Evolutionary conservation across 306 rosid species (phyloP).

Genomic region (Acacia melanoxylon): DNA sequence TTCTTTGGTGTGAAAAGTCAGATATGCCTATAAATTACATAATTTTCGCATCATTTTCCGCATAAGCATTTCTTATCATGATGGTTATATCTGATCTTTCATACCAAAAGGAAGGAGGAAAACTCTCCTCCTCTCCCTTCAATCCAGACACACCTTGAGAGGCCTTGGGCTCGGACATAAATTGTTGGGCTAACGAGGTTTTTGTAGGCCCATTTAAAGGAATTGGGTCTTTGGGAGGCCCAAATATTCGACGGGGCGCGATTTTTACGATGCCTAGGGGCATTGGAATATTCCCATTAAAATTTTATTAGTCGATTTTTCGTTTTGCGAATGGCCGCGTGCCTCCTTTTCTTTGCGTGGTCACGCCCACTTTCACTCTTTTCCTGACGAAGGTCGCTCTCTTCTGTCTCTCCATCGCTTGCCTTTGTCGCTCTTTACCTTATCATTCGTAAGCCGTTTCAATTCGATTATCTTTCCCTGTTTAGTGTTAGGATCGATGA

Average conservation of each 20-base stretch:
- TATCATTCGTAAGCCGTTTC: slow-evolving; percentile 32
- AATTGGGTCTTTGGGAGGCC: not conserved
- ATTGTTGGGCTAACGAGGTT: not conserved
- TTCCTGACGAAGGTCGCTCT: slow-evolving; percentile 1
- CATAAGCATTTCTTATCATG: no score
- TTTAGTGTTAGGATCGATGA: not conserved
- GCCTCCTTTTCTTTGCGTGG: not conserved
- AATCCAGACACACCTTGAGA: no score
- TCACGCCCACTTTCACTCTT: not conserved
- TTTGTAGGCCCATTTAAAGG: not conserved
- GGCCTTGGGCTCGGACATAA: not conserved
- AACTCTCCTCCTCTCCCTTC: no score
- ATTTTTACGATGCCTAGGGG: not conserved
- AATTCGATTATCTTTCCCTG: slow-evolving; percentile 17
- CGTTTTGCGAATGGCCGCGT: not conserved
- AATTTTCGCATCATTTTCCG: no score
- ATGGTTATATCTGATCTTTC: no score
- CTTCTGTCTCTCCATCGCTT: not conserved
- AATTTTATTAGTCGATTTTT: not conserved
- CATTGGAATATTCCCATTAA: not conserved
- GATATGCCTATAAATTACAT: no score
- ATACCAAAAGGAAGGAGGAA: no score
- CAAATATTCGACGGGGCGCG: not conserved
- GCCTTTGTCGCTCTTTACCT: slow-evolving; percentile 10
- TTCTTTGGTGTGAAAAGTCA: no score